phyloP scores from a whole-genome alignment of 768 basidiomycete species.

The Cubamyces lactineus region DNA sequence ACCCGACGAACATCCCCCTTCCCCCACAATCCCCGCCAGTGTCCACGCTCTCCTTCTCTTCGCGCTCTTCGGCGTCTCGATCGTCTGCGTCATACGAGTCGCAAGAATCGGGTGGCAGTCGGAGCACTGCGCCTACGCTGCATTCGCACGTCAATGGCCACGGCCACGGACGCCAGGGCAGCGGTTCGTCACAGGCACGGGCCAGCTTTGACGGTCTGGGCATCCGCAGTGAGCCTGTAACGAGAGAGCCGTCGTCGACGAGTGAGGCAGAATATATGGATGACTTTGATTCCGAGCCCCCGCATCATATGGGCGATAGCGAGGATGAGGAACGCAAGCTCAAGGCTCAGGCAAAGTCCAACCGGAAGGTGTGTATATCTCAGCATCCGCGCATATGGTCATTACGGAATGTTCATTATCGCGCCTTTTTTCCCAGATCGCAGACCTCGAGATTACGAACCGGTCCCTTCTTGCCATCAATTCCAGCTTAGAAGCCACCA shows the following conservation, averaged over 20 bases:
- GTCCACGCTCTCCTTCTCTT: slow-evolving; percentile 77
- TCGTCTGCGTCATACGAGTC: slow-evolving; percentile 48
- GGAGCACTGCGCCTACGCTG: slow-evolving; percentile 44
- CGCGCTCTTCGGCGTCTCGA: slow-evolving; percentile 66
- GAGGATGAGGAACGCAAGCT: slow-evolving; percentile 53
- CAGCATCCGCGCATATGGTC: background rate
- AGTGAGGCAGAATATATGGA: slow-evolving; percentile 21
- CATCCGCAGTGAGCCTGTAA: slow-evolving; percentile 14
- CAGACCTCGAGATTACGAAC: slow-evolving; percentile 91
- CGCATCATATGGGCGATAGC: slow-evolving; percentile 8
- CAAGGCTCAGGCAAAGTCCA: slow-evolving; percentile 78
- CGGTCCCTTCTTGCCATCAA: slow-evolving; percentile 86
- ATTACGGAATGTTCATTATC: background rate
- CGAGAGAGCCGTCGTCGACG: slow-evolving; percentile 12
- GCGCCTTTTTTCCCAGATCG: slow-evolving; percentile 57
- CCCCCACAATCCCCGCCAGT: slow-evolving; percentile 72
- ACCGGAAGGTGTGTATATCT: slow-evolving; percentile 66
- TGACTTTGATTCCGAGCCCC: slow-evolving; percentile 19
- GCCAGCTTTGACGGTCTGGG: slow-evolving; percentile 26
- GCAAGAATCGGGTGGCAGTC: slow-evolving; percentile 43
- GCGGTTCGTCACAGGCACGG: slow-evolving; percentile 34
- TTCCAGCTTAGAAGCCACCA: slow-evolving; percentile 75
- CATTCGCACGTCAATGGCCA: slow-evolving; percentile 45
- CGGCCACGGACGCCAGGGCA: slow-evolving; percentile 27
- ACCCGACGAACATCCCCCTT: slow-evolving; percentile 59